These are phyloP conservation scores for Eimeria acervulina DNA, from an alignment of 169 alveolate genomes.

Conservation along the genomic window DNA sequence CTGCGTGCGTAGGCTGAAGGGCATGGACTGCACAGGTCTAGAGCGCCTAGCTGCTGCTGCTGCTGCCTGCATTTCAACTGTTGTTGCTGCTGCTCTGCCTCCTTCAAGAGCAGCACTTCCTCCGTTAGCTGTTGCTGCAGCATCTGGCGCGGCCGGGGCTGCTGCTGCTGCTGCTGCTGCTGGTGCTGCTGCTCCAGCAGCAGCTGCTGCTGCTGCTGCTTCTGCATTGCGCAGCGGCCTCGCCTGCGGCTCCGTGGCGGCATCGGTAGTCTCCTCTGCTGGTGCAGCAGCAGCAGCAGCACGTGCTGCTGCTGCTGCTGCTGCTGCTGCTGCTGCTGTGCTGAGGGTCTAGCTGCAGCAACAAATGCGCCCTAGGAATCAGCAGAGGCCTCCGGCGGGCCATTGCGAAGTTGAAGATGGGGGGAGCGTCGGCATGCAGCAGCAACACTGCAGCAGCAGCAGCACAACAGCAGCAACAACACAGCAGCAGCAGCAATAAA, in stretches of 20 bases:
- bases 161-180: background rate
- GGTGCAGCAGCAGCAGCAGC: slow-evolving; percentile 4
- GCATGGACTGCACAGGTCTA: background rate
- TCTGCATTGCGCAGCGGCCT: slow-evolving; percentile 32
- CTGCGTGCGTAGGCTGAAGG: background rate
- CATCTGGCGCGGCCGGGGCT: background rate
- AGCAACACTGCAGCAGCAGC: background rate
- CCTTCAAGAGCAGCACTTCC: background rate
- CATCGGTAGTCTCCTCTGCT: background rate
- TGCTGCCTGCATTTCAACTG: background rate
- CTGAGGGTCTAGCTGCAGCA: background rate
- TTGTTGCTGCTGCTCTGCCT: background rate
- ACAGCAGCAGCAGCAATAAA: background rate
- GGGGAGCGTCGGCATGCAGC: background rate
- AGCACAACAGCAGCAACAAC: background rate
- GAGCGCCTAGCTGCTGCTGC: background rate
- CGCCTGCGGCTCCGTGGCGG: slow-evolving; percentile 39
- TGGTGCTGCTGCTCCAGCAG: background rate
- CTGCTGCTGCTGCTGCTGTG: slow-evolving; percentile 11
- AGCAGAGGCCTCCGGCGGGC: background rate
- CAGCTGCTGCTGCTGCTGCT: background rate
- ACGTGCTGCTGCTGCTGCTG: slow-evolving; percentile 1
- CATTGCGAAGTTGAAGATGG: background rate
- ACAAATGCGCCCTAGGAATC: background rate
- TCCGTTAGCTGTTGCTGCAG: background rate